Base-by-base conservation (phyloP, 2,329 filamentous ascomycete genomes). In the Talaromyces marneffei region DNA sequence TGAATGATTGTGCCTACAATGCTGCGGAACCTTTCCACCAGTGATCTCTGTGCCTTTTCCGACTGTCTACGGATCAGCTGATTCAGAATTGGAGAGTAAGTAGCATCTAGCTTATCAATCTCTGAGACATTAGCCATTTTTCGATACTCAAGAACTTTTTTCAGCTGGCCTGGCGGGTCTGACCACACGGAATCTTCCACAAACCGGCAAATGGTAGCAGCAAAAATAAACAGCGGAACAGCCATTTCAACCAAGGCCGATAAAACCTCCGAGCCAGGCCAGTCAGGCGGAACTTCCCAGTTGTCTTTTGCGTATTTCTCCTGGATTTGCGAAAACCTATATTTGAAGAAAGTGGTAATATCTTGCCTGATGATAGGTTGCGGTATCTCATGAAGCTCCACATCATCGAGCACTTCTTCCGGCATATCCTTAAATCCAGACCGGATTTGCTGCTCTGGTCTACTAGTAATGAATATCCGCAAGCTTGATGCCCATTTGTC, bases 381-480 rank as follows among this genome's bases (percentile, higher is more conserved):
- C 1, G 16, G n/a, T 39, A 58, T 50, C 18, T 58, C 29, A n/a
- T 58, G 42, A 48, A 58, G 42, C 29, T 35, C 42, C 23, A 58
- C 6, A n/a, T 48, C 9, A 4, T 33, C 29, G 29, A 4, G 29
- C 9, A 33, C 9, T 5, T 33, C 29, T 33, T 33, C 29, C 9
- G 29, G 29, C 9, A 33, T 33, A 9, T 33, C 29, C 9, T 5
- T 9, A 20, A 73, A 71, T 1, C 66, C 69, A 4, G 67, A 60
- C 0, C 60, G 40, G 10, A 72, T 67, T 2, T 67, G 62, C 1
- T 68, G 18, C 52, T 74, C 70, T 0, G 70, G 71, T 35, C 71
- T 59, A 40, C 70, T 71, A 1, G 70, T 71, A 7, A 72, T n/a
- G 40, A 72, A 67, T 10, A 69, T 27, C 18, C 66, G 66, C n/a